A percentile compares a stretch with the other conserved stretches of the same genome.
Evolutionary conservation across 148 eudicot genomes (phyloP).

Genomic region (Silene latifolia): DNA sequence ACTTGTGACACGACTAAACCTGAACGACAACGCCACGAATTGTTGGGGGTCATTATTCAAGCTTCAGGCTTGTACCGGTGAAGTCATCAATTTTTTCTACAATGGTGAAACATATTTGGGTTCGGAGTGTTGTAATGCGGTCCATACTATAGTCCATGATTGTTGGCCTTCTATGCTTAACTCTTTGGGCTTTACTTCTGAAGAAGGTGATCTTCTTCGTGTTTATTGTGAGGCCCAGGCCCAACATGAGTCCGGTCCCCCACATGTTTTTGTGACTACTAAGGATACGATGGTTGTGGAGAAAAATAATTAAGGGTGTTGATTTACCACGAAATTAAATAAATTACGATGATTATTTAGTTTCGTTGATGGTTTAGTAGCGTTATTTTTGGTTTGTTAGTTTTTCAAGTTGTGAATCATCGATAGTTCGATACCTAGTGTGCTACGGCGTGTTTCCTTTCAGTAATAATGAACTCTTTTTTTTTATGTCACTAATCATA

Average conservation of each 20-base stretch:
- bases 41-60: slow-evolving; percentile 58
- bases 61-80: slow-evolving; percentile 53
- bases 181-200: slow-evolving; percentile 48
- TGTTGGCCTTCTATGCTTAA: slow-evolving; percentile 65
- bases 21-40: slow-evolving; percentile 15
- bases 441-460: too few relatives aligned
- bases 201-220: slow-evolving; percentile 44
- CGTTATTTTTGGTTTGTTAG: too few relatives aligned
- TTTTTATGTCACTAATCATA: too few relatives aligned
- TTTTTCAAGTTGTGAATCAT: too few relatives aligned
- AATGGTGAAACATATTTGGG: slow-evolving; percentile 58
- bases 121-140: slow-evolving; percentile 44
- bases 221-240: slow-evolving; percentile 52
- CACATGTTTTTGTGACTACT: not conserved
- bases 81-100: slow-evolving; percentile 53
- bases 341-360: too few relatives aligned
- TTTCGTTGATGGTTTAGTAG: too few relatives aligned
- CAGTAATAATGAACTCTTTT: too few relatives aligned
- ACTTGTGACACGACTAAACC: slow-evolving; percentile 16
- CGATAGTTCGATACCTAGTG: too few relatives aligned
- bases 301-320: not conserved
- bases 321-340: too few relatives aligned
- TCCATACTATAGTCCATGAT: slow-evolving; percentile 35
- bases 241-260: slow-evolving; percentile 17
- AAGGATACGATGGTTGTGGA: not conserved